Evolutionary conservation across 2,329 filamentous ascomycete genomes (phyloP), one percentile per base, ranked within the genome.

Genomic region (Penicillium sp.): DNA sequence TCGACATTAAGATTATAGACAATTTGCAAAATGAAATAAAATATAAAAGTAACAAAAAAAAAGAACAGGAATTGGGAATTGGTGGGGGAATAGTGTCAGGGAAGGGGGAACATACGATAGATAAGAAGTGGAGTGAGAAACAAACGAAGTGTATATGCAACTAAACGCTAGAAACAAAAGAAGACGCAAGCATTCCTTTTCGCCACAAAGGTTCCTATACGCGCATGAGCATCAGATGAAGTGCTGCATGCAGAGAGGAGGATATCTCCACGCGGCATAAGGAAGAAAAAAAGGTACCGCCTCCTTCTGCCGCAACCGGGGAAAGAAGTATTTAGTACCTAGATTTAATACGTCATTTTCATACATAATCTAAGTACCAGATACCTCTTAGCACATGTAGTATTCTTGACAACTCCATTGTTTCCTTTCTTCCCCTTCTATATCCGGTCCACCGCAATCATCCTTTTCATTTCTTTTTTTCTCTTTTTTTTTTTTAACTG

Each of bases 161-260:
- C 40, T 58, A 64, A 49, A 47, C 45, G 36, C 25, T 38, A 57
- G 44, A 38, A 38, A 51, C 25, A 34, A 55, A 53, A 43, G n/a
- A 36, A 53, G 53, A 65, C 61, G 64, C 63, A 62, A 59, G 59
- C 64, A 63, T 66, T 44, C 9, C 56, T 65, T 62, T 61, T 54
- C 59, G 65, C 67, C 65, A 33, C 31, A 33, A 71, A 47, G 27
- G 23, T 19, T 25, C 27, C 38, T 23, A 47, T 31, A 44, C 29
- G 19, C 21, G 27, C 39, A 50, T 49, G 9, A 25, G 31, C 21
- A 50, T 31, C n/a, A 36, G 33, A 33, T 7, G 44, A 23, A 34
- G 16, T 34, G 16, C 54, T 57, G 54, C 54, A 57, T 57, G 54
- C 54, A 52, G 54, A 52, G 54, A 36, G 39, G 25, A 31, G 44